Conservation (phyloP, 441 rosid genomes). For the Gossypium armourianum region DNA sequence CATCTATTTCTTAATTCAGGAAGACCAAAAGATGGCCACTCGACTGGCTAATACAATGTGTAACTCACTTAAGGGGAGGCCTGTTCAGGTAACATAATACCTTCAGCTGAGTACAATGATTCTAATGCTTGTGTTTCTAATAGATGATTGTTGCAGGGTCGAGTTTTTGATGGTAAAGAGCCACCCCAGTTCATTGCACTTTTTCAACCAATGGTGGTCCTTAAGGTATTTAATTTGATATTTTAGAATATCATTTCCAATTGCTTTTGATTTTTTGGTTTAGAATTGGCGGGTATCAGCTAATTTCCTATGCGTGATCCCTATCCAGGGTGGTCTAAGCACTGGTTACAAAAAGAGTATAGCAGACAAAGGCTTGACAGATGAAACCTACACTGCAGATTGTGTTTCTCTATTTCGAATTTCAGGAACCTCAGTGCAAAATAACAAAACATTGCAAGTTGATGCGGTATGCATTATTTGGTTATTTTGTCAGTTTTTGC, state of each 20-base stretch:
- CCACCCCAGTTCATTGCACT: slow-evolving; percentile 89
- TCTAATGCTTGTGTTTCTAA: slow-evolving; percentile 23
- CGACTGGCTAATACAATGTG: slow-evolving; percentile 60
- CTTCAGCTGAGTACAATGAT: slow-evolving; percentile 12
- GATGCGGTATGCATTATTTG: slow-evolving; percentile 51
- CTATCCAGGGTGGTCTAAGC: slow-evolving; percentile 77
- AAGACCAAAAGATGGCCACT: slow-evolving; percentile 71
- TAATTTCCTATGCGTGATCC: slow-evolving; percentile 18
- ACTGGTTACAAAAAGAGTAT: slow-evolving; percentile 60
- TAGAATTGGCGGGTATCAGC: slow-evolving; percentile 6
- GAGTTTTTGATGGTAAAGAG: slow-evolving; percentile 81
- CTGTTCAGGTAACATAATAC: slow-evolving; percentile 62
- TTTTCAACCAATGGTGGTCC: slow-evolving; percentile 85
- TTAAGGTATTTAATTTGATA: slow-evolving; percentile 49
- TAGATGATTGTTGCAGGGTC: slow-evolving; percentile 49
- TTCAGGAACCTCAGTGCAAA: slow-evolving; percentile 72
- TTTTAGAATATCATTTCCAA: slow-evolving; percentile 11
- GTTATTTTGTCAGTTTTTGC: slow-evolving; percentile 1
- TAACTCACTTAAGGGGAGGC: slow-evolving; percentile 83
- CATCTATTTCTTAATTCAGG: slow-evolving; percentile 37
- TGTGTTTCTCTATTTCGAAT: slow-evolving; percentile 65
- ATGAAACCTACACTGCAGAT: slow-evolving; percentile 69
- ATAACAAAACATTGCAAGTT: slow-evolving; percentile 68
- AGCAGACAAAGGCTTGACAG: slow-evolving; percentile 51
- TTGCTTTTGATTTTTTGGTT: background rate